Conservation (phyloP, 2,329 filamentous ascomycete genomes). For the Karstenula rhodostoma region DNA sequence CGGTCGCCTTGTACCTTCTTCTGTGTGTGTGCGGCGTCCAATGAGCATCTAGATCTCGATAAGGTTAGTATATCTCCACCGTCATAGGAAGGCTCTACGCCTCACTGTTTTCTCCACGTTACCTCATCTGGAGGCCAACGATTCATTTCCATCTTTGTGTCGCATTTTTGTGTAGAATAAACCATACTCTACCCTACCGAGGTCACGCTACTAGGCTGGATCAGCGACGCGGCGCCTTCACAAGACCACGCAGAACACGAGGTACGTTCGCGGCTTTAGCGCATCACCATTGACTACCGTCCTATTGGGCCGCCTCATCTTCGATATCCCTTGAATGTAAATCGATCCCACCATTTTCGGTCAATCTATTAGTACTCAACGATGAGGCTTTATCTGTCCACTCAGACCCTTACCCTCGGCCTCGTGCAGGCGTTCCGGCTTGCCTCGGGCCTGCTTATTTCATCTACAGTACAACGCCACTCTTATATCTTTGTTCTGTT, state of each 20-base stretch:
- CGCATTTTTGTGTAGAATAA: not conserved
- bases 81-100: conserved; percentile 1
- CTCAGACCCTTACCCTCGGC: conserved; percentile 10
- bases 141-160: not conserved
- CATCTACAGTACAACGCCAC: conserved; percentile 7
- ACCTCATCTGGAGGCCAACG: not conserved
- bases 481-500: not conserved
- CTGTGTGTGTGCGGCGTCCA: not conserved
- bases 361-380: not conserved
- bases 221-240: not conserved
- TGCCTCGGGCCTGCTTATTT: conserved; percentile 7
- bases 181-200: not conserved
- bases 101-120: conserved; percentile 4
- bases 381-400: conserved; percentile 13
- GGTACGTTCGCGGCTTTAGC: conserved; percentile 11
- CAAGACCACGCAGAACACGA: not conserved
- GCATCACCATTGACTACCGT: not conserved
- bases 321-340: not conserved
- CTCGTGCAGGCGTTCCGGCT: conserved; percentile 9
- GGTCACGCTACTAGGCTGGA: no score
- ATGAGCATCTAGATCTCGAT: not conserved
- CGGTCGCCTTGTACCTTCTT: not conserved
- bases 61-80: not conserved
- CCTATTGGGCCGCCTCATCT: not conserved
- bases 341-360: not conserved